Conservation (phyloP, 306 rosid species). For the Vicia faba region DNA sequence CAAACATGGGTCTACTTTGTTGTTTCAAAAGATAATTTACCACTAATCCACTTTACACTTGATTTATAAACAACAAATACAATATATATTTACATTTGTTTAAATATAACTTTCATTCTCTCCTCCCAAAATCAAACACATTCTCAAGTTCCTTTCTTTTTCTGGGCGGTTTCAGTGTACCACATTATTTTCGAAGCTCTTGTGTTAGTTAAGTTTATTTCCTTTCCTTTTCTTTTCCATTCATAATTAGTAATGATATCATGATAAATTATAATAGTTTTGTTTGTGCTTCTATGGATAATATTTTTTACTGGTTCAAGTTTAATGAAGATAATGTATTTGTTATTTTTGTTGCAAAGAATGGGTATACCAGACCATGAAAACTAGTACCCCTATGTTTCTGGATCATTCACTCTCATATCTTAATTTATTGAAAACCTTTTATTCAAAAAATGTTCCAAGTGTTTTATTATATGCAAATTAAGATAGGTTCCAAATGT, state of each 20-base stretch:
- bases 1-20: too few relatives aligned
- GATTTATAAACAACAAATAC: too few relatives aligned
- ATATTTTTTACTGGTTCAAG: background rate
- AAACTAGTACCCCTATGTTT: too few relatives aligned
- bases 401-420: too few relatives aligned
- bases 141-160: conserved; percentile 52
- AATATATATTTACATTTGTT: too few relatives aligned
- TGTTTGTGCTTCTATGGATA: background rate
- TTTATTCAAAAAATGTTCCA: too few relatives aligned
- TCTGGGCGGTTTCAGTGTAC: background rate
- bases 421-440: too few relatives aligned
- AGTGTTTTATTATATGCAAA: too few relatives aligned
- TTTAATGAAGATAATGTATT: conserved; percentile 60
- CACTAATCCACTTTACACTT: too few relatives aligned
- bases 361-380: conserved; percentile 35
- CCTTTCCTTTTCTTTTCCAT: conserved; percentile 37
- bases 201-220: conserved; percentile 66
- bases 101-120: conserved; percentile 73
- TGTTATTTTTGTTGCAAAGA: conserved; percentile 69
- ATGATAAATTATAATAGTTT: background rate
- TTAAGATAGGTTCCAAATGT: too few relatives aligned
- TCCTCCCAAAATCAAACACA: conserved; percentile 70
- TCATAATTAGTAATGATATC: background rate
- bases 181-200: conserved; percentile 56
- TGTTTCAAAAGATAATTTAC: too few relatives aligned